Percentiles rank a stretch among this genome's conserved stretches.
phyloP scores from a whole-genome alignment of 2,329 filamentous ascomycete genomes.

The Aspergillus candidus region DNA sequence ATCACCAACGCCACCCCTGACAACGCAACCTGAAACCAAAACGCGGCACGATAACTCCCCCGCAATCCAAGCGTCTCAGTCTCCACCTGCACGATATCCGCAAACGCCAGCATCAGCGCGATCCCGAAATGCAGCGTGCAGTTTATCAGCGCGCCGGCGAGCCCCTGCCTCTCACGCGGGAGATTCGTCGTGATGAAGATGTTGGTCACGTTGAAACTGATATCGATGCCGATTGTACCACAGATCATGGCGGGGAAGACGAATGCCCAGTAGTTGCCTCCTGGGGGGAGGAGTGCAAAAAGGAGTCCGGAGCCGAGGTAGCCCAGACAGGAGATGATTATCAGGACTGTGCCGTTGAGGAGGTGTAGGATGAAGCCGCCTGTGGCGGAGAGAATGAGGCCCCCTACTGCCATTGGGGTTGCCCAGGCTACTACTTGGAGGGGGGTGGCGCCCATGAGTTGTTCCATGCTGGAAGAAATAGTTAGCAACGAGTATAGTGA shows the following conservation, averaged over 20 bases:
- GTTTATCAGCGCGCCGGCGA: conserved; percentile 67
- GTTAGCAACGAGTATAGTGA: background rate
- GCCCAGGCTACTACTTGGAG: conserved; percentile 64
- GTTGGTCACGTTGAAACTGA: conserved; percentile 68
- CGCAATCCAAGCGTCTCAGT: conserved; percentile 41
- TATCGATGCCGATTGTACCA: conserved; percentile 66
- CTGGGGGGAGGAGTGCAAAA: conserved; percentile 57
- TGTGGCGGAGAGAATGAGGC: conserved; percentile 56
- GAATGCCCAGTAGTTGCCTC: conserved; percentile 63
- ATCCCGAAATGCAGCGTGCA: conserved; percentile 66
- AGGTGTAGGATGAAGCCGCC: conserved; percentile 64
- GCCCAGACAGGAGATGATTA: conserved; percentile 56
- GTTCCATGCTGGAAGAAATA: conserved; percentile 48
- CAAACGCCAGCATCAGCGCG: conserved; percentile 64
- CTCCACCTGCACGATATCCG: conserved; percentile 55
- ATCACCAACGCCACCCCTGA: conserved; percentile 49
- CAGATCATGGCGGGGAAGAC: conserved; percentile 60
- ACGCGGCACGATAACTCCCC: conserved; percentile 58
- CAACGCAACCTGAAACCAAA: conserved; percentile 57
- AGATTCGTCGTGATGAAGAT: conserved; percentile 71
- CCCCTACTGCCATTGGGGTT: conserved; percentile 61
- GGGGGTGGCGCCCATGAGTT: conserved; percentile 53
- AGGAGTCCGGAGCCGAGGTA: conserved; percentile 55
- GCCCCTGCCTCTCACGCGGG: conserved; percentile 60
- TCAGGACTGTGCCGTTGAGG: conserved; percentile 56